phyloP scores from a whole-genome alignment of 2,329 filamentous ascomycete species.

The Dothideomycetes sp. region DNA sequence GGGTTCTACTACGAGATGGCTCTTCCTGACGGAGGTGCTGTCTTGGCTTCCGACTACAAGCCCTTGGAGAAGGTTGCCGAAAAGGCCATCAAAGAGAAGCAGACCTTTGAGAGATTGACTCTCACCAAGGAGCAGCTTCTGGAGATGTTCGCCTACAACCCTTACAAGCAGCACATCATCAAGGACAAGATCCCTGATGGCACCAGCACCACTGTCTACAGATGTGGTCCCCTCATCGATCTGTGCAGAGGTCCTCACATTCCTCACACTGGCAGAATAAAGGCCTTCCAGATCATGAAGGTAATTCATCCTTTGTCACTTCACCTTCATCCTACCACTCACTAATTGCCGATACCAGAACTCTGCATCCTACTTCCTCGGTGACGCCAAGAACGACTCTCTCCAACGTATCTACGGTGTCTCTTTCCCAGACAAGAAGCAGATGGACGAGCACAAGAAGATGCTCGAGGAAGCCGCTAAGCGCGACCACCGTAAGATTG shows the following conservation, averaged over 20 bases:
- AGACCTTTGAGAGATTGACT: slow-evolving; percentile 81
- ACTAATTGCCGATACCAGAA: slow-evolving; percentile 36
- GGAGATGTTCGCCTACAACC: slow-evolving; percentile 96
- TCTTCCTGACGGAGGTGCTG: slow-evolving; percentile 56
- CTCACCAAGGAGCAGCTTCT: slow-evolving; percentile 84
- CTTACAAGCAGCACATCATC: slow-evolving; percentile 98
- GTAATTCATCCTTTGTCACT: slow-evolving; percentile 17
- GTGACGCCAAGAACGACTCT: slow-evolving; percentile 86
- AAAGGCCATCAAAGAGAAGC: slow-evolving; percentile 91
- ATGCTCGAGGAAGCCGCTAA: slow-evolving; percentile 97
- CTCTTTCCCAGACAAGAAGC: slow-evolving; percentile 94
- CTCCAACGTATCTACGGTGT: slow-evolving; percentile 95
- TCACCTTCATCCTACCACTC: fast-evolving
- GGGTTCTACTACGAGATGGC: slow-evolving; percentile 99
- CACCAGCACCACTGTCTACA: slow-evolving; percentile 86
- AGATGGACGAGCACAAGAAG: slow-evolving; percentile 83
- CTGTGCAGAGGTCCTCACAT: slow-evolving; percentile 92
- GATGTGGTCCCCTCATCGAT: slow-evolving; percentile 88
- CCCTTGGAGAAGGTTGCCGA: slow-evolving; percentile 69
- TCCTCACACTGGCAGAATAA: slow-evolving; percentile 83
- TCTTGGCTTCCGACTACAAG: slow-evolving; percentile 71
- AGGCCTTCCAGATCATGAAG: slow-evolving; percentile 90
- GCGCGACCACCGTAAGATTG: slow-evolving; percentile 88
- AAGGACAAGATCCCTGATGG: slow-evolving; percentile 82
- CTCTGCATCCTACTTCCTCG: slow-evolving; percentile 81